phyloP scores from a whole-genome alignment of 164 flowering plant genomes.

The Cinnamomum chago region DNA sequence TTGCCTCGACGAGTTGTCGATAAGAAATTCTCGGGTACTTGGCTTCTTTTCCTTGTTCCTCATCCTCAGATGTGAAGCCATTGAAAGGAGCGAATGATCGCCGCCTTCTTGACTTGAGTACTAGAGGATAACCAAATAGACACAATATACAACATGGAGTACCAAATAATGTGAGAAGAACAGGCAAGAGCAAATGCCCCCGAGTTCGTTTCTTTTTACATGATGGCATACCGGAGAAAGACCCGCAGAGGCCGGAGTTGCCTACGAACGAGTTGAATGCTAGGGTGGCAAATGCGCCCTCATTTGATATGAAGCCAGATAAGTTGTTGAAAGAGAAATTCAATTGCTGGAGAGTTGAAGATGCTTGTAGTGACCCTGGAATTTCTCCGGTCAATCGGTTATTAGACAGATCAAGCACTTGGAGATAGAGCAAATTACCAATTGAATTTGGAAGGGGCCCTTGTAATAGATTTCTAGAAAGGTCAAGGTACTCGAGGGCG shows the following conservation, averaged over 20 bases:
- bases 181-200: slow-evolving; percentile 26
- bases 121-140: slow-evolving; percentile 35
- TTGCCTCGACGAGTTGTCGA: slow-evolving; percentile 66
- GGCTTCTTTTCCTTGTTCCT: slow-evolving; percentile 29
- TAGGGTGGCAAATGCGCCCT: slow-evolving; percentile 49
- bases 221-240: slow-evolving; percentile 42
- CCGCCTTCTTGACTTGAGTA: slow-evolving; percentile 28
- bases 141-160: slow-evolving; percentile 32
- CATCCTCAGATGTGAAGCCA: slow-evolving; percentile 23
- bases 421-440: slow-evolving; percentile 64
- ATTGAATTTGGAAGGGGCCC: slow-evolving; percentile 58
- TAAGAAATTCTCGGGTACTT: slow-evolving; percentile 67
- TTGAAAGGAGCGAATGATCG: slow-evolving; percentile 19
- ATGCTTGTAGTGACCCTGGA: slow-evolving; percentile 51
- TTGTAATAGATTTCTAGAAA: slow-evolving; percentile 49
- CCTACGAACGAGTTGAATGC: slow-evolving; percentile 55
- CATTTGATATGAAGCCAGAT: slow-evolving; percentile 50
- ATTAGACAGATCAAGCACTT: slow-evolving; percentile 58
- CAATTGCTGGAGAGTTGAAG: slow-evolving; percentile 46
- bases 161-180: slow-evolving; percentile 37
- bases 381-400: slow-evolving; percentile 56
- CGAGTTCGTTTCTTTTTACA: slow-evolving; percentile 31
- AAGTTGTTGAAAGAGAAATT: slow-evolving; percentile 79
- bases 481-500: slow-evolving; percentile 75
- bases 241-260: slow-evolving; percentile 61